Evolutionary conservation across 805 yeast species (phyloP), one percentile per base, ranked within the genome.

Genomic region (Saccharomycopsis selenospora): DNA sequence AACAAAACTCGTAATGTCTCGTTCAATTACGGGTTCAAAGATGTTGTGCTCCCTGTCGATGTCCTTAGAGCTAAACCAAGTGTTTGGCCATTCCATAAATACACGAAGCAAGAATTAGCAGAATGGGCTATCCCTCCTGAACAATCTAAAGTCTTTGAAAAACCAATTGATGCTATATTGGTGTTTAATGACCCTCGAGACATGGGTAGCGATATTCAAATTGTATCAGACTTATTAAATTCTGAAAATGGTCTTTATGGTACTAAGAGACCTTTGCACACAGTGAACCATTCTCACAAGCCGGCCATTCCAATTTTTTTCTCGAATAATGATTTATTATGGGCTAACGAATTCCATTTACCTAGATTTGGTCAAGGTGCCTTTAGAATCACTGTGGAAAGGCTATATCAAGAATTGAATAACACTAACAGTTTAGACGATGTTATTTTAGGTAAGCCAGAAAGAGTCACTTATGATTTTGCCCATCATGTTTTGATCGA

Each of bases 321-420:
- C 65, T 82, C 91, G 40, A 88, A 87, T 64, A 77, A 84, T 59
- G 97, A 90, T 64, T 76, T 86, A 59, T 59, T 84, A 28, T 90
- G 96, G 95, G 86, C 96, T 14, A 89, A 85, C 59, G 88, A 82
- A 58, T 90, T 82, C 62, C 65, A 61, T 13, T 65, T 82, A 47
- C 87, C 95, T 20, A 72, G 97, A 48, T 85, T 87, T 59, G 97
- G 96, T 4, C 95, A 89, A 66, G 97, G 97, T 23, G 95, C 91
- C 1, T 82, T 85, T 58, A 71, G 91, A 52, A 73, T 77, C 45
- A 66, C 76, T 40, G 65, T 84, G 3, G 83, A 85, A 58, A 66
- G 76, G 3, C 63, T 88, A 40, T 85, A 85, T 58, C 60, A 63
- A 18, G 75, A 74, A 44, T 61, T 71, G 47, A 80, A 83, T 50